A percentile compares a stretch with the other conserved stretches of the same genome.
Conservation (phyloP, 2,329 filamentous ascomycete species). For the Blastomyces percursus region DNA sequence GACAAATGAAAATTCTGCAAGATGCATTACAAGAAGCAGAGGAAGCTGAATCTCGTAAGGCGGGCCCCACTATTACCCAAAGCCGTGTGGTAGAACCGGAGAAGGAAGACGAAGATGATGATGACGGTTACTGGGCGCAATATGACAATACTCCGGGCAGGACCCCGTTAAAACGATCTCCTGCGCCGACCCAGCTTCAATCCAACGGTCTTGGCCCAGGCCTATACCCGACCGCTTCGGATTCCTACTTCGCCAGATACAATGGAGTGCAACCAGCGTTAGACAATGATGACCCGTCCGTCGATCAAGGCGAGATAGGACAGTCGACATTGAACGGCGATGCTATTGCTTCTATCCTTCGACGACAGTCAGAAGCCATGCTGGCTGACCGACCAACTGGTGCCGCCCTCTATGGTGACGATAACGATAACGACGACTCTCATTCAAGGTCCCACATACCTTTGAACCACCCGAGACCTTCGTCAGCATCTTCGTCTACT, state of each 20-base stretch:
- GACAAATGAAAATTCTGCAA: slow-evolving; percentile 26
- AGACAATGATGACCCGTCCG: slow-evolving; percentile 51
- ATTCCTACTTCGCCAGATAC: slow-evolving; percentile 53
- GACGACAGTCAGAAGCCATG: slow-evolving; percentile 27
- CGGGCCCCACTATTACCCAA: slow-evolving; percentile 2
- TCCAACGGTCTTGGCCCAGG: slow-evolving; percentile 22
- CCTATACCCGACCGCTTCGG: slow-evolving; percentile 31
- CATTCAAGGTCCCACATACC: slow-evolving; percentile 1
- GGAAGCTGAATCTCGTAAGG: slow-evolving; percentile 12
- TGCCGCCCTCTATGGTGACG: background rate
- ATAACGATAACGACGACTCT: background rate
- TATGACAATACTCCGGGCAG: slow-evolving; percentile 48
- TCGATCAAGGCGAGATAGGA: slow-evolving; percentile 38
- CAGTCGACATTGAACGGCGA: slow-evolving; percentile 47
- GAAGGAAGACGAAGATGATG: slow-evolving; percentile 44
- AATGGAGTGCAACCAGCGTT: slow-evolving; percentile 53
- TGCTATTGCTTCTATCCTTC: slow-evolving; percentile 33
- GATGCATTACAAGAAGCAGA: slow-evolving; percentile 26
- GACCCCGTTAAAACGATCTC: slow-evolving; percentile 38
- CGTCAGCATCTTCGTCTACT: slow-evolving; percentile 28
- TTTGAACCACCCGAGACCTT: slow-evolving; percentile 35
- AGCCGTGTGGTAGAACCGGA: slow-evolving; percentile 13
- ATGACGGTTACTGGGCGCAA: slow-evolving; percentile 54
- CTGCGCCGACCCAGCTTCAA: slow-evolving; percentile 19
- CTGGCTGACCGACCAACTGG: background rate